Evolutionary conservation across 306 rosid species (phyloP), one percentile per base, ranked within the genome.

Genomic region (Macrotyloma uniflorum): DNA sequence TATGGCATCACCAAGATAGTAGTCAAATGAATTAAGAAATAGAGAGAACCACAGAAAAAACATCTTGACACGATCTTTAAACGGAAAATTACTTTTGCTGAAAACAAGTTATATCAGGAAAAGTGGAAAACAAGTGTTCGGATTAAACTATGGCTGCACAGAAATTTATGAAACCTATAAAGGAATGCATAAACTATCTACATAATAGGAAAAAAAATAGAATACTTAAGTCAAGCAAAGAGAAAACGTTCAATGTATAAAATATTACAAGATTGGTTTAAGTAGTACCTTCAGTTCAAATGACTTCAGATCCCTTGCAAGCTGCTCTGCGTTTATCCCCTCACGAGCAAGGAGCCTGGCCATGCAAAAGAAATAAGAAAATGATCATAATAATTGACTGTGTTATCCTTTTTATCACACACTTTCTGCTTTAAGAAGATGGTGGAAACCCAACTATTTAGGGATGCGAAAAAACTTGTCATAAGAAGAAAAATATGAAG

Each of bases 291-390:
- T 93, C 86, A 95, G 75, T 79, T 95, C 99, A 88, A 95, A 95
- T 81, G 99, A 95, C 90, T 93, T 95, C 69, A 95, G 85, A 83
- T 95, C 99, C 54, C 99, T 89, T 38, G 99, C 96, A 83, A 95
- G 99, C 87, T 95, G 99, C 86, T 95, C 99, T 4, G 99, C 99
- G 77, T 95, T 91, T 86, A 95, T 89, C 72, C 99, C 99, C 86
- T 95, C 97, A 6, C 99, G 90, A 1, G 99, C 99, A 88, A 95
- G 99, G 33, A 95, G 93, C 88, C 98, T 95, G 80, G 38, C 84
- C 84, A 12, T 43, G 38, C 67, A 82, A 40, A 65, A 76, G 20
- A 75, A 59, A 76, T 22, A 47, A n/a, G 12, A 45, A 24, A 68
- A 10, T 24, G 7, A 8, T 18, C 79, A 65, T 33, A 64, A 32